Evolutionary conservation across 192 early-diverging fungal species (phyloP), one percentile per base, ranked within the genome.

Genomic region (Geranomyces variabilis): DNA sequence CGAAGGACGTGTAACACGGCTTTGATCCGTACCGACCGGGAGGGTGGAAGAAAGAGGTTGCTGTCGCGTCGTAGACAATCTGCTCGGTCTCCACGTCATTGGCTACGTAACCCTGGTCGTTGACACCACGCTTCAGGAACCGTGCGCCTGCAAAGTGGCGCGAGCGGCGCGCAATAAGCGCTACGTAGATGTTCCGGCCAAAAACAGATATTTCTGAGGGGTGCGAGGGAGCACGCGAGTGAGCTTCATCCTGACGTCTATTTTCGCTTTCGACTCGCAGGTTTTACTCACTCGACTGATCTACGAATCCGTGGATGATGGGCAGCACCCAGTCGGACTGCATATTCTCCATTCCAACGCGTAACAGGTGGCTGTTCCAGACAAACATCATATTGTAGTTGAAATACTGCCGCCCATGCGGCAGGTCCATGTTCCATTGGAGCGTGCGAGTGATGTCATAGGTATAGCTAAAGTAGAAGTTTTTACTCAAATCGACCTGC

Each of bases 21-120:
- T 81, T 85, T 14, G 24, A 44, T n/a, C 74, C 76, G 34, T 72
- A 74, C 17, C 56, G 86, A 34, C 66, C 79, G 43, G 47, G 81
- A 0, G 90, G 89, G 21, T 78, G 75, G 69, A 90, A 86, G 58
- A 99, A 96, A 12, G 92, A 93, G 0, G 95, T 97, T 7, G 93
- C 90, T 22, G 89, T 88, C 81, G 93, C 90, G 63, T 96, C 95
- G 26, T 90, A 81, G 0, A 98, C 96, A 69, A 99, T 98, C 77
- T 99, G 97, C 78, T 99, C 97, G 0, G 95, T 95, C 80, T 99
- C 97, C 0, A 99, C 96, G 66, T 99, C 97, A 75, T 99, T 99
- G 12, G 97, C 97, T 13, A 99, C 97, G 77, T 92, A 96, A 7
- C 97, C 97, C 76, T 94, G 43, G 59, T 95, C 92, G 75, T 97